A percentile compares a stretch with the other conserved stretches of the same genome.
phyloP scores from a whole-genome alignment of 2,329 filamentous ascomycete genomes.

The Alternaria sp. region DNA sequence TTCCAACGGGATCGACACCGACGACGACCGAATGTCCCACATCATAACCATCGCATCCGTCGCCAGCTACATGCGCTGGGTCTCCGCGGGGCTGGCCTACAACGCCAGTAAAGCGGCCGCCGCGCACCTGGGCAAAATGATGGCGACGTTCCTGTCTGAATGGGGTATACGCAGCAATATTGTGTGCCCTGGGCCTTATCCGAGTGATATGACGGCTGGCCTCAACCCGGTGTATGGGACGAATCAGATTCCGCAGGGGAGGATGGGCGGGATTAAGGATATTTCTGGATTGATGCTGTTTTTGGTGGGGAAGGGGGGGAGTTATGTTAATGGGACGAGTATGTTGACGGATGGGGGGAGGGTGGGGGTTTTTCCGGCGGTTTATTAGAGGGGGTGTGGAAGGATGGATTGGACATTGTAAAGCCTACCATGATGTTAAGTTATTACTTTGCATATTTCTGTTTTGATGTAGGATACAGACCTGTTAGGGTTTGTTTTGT shows the following conservation, averaged over 20 bases:
- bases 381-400: slow-evolving; percentile 41
- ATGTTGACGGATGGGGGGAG: slow-evolving; percentile 57
- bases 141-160: slow-evolving; percentile 51
- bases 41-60: slow-evolving; percentile 55
- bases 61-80: slow-evolving; percentile 48
- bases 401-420: too few species aligned
- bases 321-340: slow-evolving; percentile 62
- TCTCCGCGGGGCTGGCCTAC: slow-evolving; percentile 51
- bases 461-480: background rate
- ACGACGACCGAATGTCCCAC: slow-evolving; percentile 52
- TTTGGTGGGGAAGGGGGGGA: slow-evolving; percentile 58
- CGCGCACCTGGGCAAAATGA: slow-evolving; percentile 54
- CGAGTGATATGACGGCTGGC: slow-evolving; percentile 53
- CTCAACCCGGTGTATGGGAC: slow-evolving; percentile 38
- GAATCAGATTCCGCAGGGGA: slow-evolving; percentile 47
- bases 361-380: slow-evolving; percentile 41
- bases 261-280: slow-evolving; percentile 54
- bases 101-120: slow-evolving; percentile 55
- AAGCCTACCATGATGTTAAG: too few species aligned
- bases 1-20: slow-evolving; percentile 29
- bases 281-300: slow-evolving; percentile 59
- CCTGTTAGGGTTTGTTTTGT: too few species aligned
- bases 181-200: slow-evolving; percentile 53
- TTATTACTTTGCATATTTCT: background rate
- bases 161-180: slow-evolving; percentile 57